Base-by-base conservation (phyloP, 2,329 filamentous ascomycete genomes). In the Colletotrichum sp. region DNA sequence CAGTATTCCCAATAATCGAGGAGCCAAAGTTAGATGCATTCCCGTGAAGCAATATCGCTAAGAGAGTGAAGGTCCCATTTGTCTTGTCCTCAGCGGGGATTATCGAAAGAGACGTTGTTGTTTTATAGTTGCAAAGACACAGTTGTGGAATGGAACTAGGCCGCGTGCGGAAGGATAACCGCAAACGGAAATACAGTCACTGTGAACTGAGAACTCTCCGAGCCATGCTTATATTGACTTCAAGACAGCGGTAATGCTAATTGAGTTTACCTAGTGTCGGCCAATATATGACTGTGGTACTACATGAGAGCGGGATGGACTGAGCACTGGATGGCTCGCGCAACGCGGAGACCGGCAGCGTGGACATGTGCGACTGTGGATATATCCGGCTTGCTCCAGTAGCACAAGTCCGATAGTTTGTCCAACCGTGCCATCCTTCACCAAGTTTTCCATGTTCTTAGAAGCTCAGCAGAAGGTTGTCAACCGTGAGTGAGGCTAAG, bases 401-500 rank as follows among this genome's bases (percentile, higher is more conserved):
- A 21, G 44, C 44, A 49, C 44, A 49, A 21, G 4, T 1, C 4
- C 44, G 44, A 49, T 21, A 21, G 44, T 13, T 49, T 49, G 44
- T 21, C 10, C 44, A 7, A 49, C 44, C 1, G n/a, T 49, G 44
- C n/a, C 44, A 13, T n/a, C 44, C 44, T 49, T 21, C 10, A 8
- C 26, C 2, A 28, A 26, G 26, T 26, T 26, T 26, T 26, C 26
- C 2, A 26, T 7, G 26, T 26, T 26, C 26, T 28, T 28, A 2
- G 2, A 8, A 8, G 26, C 39, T 44, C 44, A 49, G 0, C 44
- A 8, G 44, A 49, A 49, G 0, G n/a, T 21, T 0, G 0, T 49
- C n/a, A 49, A 0, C 10, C 2, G 44, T 13, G 18, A 1, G n/a
- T 21, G n/a, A 49, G 44, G 44, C 10, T 21, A 3, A 21, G 44